phyloP scores from a whole-genome alignment of 2,329 filamentous ascomycete genomes.

The Penicillium frequentans region DNA sequence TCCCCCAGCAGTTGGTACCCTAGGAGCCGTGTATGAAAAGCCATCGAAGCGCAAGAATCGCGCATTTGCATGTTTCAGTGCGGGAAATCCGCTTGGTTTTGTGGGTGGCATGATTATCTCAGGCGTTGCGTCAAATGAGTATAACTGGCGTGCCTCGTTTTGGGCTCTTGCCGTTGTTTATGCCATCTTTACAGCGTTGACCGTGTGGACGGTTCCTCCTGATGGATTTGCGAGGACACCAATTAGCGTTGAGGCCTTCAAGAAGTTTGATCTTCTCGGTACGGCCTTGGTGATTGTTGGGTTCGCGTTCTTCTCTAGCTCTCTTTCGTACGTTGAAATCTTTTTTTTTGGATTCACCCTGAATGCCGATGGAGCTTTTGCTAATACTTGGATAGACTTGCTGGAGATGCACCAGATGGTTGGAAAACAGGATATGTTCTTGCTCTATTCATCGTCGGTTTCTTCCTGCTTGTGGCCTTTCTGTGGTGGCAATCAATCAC shows the following conservation, averaged over 20 bases:
- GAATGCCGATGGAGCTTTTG: background rate
- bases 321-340: constrained; percentile 51
- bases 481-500: constrained; percentile 62
- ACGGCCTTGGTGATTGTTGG: constrained; percentile 63
- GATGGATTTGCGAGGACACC: constrained; percentile 50
- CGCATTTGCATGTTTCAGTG: constrained; percentile 63
- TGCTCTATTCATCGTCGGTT: constrained; percentile 60
- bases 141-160: constrained; percentile 65
- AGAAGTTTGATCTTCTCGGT: constrained; percentile 62
- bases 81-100: constrained; percentile 59
- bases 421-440: constrained; percentile 66
- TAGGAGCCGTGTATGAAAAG: constrained; percentile 63
- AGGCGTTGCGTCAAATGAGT: constrained; percentile 61
- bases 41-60: constrained; percentile 64
- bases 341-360: background rate
- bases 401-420: constrained; percentile 58
- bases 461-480: constrained; percentile 58
- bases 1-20: constrained; percentile 63
- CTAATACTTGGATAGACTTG: constrained; percentile 35
- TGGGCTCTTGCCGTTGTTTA: constrained; percentile 65
- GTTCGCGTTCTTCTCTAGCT: constrained; percentile 64
- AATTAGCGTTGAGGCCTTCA: constrained; percentile 50
- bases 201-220: constrained; percentile 62
- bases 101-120: constrained; percentile 61
- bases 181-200: constrained; percentile 57